These are phyloP conservation scores for Solanum paucissectum DNA, from an alignment of 257 asterid species.

Conservation along the genomic window DNA sequence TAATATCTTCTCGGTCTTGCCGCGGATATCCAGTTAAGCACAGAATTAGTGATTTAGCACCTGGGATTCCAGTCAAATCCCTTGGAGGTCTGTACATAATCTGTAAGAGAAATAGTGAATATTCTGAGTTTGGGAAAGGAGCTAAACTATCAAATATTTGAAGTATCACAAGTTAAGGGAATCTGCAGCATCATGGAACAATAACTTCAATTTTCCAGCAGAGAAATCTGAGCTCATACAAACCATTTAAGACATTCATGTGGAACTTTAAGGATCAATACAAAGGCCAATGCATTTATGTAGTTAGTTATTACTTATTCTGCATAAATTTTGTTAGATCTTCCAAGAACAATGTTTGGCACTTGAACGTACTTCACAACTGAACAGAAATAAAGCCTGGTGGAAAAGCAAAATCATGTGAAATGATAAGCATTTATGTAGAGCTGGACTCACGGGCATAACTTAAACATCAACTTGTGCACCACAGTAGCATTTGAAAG, in stretches of 20 bases:
- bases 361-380: background rate
- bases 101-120: conserved; percentile 25
- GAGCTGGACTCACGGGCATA: background rate
- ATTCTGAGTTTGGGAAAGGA: background rate
- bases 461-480: background rate
- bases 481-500: background rate
- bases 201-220: background rate
- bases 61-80: conserved; percentile 75
- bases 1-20: conserved; percentile 70
- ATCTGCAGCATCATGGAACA: background rate
- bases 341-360: background rate
- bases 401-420: background rate
- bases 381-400: background rate
- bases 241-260: background rate
- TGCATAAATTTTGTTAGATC: background rate
- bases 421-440: background rate
- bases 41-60: conserved; percentile 53
- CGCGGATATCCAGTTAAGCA: conserved; percentile 90
- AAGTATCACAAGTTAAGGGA: background rate
- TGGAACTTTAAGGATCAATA: background rate
- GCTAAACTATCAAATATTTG: background rate
- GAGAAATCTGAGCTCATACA: background rate
- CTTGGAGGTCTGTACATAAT: conserved; percentile 58
- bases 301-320: background rate
- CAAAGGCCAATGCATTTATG: background rate